A percentile compares a stretch with the other conserved stretches of the same genome.
phyloP scores from a whole-genome alignment of 1,139 yeast genomes.

The Yamadazyma songkhlaensis region DNA sequence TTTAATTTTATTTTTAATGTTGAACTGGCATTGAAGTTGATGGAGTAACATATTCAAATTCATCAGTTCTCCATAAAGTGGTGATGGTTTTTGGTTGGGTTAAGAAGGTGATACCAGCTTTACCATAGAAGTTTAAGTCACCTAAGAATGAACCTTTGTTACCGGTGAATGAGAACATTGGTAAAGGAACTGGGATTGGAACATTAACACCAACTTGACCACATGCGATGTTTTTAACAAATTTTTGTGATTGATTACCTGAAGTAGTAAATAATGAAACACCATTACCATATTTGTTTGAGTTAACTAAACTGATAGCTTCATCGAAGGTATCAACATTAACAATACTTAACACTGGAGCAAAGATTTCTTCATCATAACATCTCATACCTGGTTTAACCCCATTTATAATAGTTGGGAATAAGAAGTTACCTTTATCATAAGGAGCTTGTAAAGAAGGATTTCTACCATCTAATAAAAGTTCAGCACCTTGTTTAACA shows the following conservation, averaged over 20 bases:
- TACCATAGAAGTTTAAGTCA: constrained; percentile 77
- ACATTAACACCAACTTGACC: constrained; percentile 82
- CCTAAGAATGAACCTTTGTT: constrained; percentile 77
- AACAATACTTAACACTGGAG: constrained; percentile 68
- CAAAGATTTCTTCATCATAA: constrained; percentile 74
- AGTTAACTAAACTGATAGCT: constrained; percentile 64
- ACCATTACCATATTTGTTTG: constrained; percentile 72
- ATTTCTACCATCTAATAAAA: constrained; percentile 65
- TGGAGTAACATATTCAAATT: constrained; percentile 49
- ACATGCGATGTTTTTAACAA: constrained; percentile 66
- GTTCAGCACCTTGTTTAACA: constrained; percentile 54
- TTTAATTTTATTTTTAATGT: constrained; percentile 18
- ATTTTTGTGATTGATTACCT: constrained; percentile 68
- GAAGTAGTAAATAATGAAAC: constrained; percentile 68
- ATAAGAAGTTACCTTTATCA: constrained; percentile 70
- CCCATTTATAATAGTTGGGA: constrained; percentile 65
- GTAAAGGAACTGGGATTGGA: constrained; percentile 83
- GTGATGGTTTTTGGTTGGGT: constrained; percentile 80
- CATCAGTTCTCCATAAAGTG: constrained; percentile 61
- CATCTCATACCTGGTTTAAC: constrained; percentile 70
- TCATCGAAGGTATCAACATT: constrained; percentile 69
- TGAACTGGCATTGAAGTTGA: constrained; percentile 72
- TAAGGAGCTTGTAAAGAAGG: constrained; percentile 30
- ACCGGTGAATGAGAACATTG: constrained; percentile 82
- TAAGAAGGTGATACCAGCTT: constrained; percentile 68